Percentiles rank a stretch among this genome's conserved stretches.
These are phyloP conservation scores for Chlorella sorokiniana DNA, from an alignment of 139 green algal genomes.

Conservation along the genomic window DNA sequence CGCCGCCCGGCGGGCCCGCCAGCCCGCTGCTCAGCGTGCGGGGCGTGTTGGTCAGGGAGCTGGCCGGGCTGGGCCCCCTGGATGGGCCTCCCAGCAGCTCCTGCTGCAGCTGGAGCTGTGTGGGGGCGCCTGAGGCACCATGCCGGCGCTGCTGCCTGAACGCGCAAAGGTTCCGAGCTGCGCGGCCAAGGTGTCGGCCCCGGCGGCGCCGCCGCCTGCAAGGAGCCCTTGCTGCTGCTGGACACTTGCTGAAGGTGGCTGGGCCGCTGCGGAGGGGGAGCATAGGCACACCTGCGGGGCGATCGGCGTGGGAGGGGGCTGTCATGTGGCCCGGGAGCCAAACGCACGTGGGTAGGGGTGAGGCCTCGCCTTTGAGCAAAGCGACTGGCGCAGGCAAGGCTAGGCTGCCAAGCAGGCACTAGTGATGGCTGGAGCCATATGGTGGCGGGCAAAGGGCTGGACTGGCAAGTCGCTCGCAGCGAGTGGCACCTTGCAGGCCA, in stretches of 20 bases:
- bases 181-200: background rate
- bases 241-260: background rate
- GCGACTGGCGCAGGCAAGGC: too few species aligned
- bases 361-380: too few species aligned
- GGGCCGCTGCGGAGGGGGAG: conserved; percentile 12
- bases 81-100: conserved; percentile 11
- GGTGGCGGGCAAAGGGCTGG: too few species aligned
- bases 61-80: background rate
- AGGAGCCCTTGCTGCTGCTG: background rate
- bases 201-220: background rate
- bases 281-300: conserved; percentile 6
- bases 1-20: background rate
- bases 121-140: background rate
- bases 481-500: too few species aligned
- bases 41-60: conserved; percentile 22
- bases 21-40: conserved; percentile 16
- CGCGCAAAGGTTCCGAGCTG: conserved; percentile 6
- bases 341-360: too few species aligned
- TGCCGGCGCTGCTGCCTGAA: background rate
- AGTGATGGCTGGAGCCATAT: too few species aligned
- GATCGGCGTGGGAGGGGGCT: background rate
- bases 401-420: too few species aligned
- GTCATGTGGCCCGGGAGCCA: too few species aligned
- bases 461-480: too few species aligned
- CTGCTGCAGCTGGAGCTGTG: conserved; percentile 11